Conservation (phyloP, 768 basidiomycete genomes). For the Amanita exitialis region DNA sequence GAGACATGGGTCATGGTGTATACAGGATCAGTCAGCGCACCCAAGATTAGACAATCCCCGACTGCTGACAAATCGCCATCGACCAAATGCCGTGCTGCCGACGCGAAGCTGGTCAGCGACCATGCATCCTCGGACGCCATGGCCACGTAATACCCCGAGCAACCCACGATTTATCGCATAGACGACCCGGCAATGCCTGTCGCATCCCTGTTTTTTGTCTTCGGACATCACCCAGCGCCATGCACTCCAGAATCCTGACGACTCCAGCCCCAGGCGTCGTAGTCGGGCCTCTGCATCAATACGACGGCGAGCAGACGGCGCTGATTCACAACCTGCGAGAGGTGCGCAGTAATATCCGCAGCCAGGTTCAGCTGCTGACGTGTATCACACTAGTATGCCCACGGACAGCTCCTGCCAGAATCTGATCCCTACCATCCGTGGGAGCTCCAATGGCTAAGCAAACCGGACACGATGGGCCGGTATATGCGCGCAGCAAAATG, state of each 20-base stretch:
- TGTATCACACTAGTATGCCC: conserved; percentile 43
- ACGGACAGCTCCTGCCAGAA: conserved; percentile 50
- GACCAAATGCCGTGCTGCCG: neutral
- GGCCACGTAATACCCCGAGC: neutral
- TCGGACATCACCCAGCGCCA: neutral
- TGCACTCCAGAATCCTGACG: conserved; percentile 32
- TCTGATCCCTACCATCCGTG: conserved; percentile 66
- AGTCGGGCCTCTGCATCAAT: conserved; percentile 44
- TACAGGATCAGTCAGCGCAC: neutral
- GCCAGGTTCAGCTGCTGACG: neutral
- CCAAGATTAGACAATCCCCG: neutral
- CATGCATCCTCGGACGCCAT: neutral
- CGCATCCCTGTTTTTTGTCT: neutral
- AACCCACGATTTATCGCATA: neutral
- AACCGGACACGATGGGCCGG: conserved; percentile 56
- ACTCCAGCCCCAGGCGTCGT: conserved; percentile 42
- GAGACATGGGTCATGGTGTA: no score
- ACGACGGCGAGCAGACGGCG: conserved; percentile 51
- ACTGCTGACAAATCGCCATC: conserved; percentile 1
- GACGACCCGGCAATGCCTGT: neutral
- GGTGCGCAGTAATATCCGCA: conserved; percentile 26
- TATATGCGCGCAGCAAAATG: conserved; percentile 86
- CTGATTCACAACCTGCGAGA: conserved; percentile 53
- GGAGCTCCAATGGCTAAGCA: conserved; percentile 71
- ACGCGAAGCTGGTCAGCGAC: neutral